Percentiles rank a stretch among this genome's conserved stretches.
Evolutionary conservation across 2,329 filamentous ascomycete genomes (phyloP).

Genomic region (Massarina eburnea): DNA sequence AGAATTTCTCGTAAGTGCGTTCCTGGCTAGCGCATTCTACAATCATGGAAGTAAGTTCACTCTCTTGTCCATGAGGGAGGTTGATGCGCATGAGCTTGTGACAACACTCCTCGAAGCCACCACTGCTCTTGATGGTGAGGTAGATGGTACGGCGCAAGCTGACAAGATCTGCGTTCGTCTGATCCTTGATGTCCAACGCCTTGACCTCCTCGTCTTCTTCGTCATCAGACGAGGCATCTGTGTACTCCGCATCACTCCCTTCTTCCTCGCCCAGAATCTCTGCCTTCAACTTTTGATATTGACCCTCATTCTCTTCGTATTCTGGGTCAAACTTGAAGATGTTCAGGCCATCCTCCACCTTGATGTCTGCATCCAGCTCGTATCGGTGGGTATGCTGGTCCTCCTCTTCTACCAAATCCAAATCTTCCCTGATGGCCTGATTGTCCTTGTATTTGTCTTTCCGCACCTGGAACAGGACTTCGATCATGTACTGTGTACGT

Average conservation of each 20-base stretch:
- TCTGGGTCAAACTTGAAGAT: slow-evolving; percentile 93
- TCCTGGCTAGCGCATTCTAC: slow-evolving; percentile 97
- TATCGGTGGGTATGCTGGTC: slow-evolving; percentile 93
- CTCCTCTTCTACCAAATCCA: slow-evolving; percentile 95
- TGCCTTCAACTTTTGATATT: slow-evolving; percentile 86
- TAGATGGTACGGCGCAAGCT: slow-evolving; percentile 94
- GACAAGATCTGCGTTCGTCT: slow-evolving; percentile 93
- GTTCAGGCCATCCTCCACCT: slow-evolving; percentile 83
- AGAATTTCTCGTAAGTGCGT: slow-evolving; percentile 96
- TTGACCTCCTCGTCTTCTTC: slow-evolving; percentile 78
- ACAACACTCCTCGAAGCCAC: slow-evolving; percentile 93
- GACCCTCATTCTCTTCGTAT: slow-evolving; percentile 87
- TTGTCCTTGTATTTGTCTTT: slow-evolving; percentile 98
- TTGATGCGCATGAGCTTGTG: slow-evolving; percentile 93
- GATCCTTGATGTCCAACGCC: slow-evolving; percentile 94
- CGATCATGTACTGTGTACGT: slow-evolving; percentile 98
- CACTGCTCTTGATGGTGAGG: slow-evolving; percentile 94
- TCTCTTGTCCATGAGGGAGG: slow-evolving; percentile 81
- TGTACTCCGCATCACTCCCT: slow-evolving; percentile 72
- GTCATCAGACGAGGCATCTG: slow-evolving; percentile 66
- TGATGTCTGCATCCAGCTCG: slow-evolving; percentile 74
- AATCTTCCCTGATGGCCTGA: slow-evolving; percentile 83
- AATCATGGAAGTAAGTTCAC: slow-evolving; percentile 93
- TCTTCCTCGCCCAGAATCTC: slow-evolving; percentile 83
- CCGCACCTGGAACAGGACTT: slow-evolving; percentile 93